Base-by-base conservation (phyloP, 2,329 filamentous ascomycete species). In the Colletotrichum sp. region DNA sequence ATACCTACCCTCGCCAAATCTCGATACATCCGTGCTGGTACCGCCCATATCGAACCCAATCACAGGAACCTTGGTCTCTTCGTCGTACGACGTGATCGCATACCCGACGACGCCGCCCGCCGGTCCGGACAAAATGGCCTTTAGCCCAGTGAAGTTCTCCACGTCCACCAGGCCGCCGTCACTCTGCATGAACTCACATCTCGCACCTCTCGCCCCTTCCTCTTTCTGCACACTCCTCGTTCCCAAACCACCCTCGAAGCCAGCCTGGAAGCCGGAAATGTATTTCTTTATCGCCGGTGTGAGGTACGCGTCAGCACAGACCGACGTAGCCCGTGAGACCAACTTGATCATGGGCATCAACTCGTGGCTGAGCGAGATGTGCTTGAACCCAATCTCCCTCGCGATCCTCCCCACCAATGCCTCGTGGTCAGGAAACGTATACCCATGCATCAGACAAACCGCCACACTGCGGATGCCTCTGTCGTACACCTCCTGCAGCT, bases 31-130 rank as follows among this genome's bases (percentile, higher is more conserved):
- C 1, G 96, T 98, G 73, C 93, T 96, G 1, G 96, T 98, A 13
- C 96, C 96, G 48, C 95, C 95, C 96, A 98, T 98, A 79, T 98
- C 96, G 81, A 98, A 98, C 0, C 96, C 96, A 80, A 98, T 98
- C 6, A 98, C 94, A 0, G 96, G 95, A 1, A 92, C 95, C 81
- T 93, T 94, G 6, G 95, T 97, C 67, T 94, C 88, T 0, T 93
- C 90, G 78, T 98, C 96, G 82, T 97, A 98, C 2, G 94, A 97
- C 0, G 96, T 98, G 24, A 96, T 92, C 21, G 96, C 96, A 83
- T 98, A 98, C 6, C 96, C 96, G 1, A 98, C 96, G 0, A 98
- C 96, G 55, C 96, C 96, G 36, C 96, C 96, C n/a, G 96, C 96
- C 2, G 96, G 96, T 0, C 96, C 96, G 1, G 95, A 98, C 3